Percentiles rank a stretch among this genome's conserved stretches.
Conservation (phyloP, 306 rosid genomes). For the Quercus wislizeni region DNA sequence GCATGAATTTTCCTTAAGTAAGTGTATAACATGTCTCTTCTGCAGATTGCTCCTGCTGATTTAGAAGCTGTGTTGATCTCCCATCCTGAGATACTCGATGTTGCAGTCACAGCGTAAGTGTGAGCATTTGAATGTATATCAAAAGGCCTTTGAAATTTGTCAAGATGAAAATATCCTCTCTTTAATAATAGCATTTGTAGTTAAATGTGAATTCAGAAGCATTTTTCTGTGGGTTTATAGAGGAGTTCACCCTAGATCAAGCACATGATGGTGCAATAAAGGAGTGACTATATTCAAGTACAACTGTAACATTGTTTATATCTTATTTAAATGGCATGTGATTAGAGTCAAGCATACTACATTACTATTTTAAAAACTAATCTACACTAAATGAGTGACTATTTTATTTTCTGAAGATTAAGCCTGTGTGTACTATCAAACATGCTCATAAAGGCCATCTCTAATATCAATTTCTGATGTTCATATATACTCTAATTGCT, state of each 20-base stretch:
- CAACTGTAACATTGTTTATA: no score
- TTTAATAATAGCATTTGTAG: neutral
- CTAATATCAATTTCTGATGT: neutral
- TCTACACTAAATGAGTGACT: neutral
- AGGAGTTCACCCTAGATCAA: neutral
- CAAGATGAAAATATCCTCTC: neutral
- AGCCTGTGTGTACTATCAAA: neutral
- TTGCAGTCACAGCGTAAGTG: conserved; percentile 41
- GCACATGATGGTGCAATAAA: neutral
- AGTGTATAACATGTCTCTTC: neutral
- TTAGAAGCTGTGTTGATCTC: conserved; percentile 45
- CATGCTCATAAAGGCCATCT: neutral
- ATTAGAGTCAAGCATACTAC: neutral
- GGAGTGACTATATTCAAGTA: no score
- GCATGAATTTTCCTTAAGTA: neutral
- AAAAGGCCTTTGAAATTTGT: neutral
- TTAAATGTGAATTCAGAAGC: neutral
- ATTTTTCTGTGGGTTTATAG: neutral
- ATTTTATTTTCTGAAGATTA: neutral
- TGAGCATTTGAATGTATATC: neutral
- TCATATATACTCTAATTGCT: neutral
- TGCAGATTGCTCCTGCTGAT: conserved; percentile 53
- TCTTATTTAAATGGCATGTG: neutral
- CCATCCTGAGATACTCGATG: conserved; percentile 47
- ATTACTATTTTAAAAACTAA: neutral